phyloP scores from a whole-genome alignment of 1,284 basidiomycete genomes.

The Moniliophthora roreri region DNA sequence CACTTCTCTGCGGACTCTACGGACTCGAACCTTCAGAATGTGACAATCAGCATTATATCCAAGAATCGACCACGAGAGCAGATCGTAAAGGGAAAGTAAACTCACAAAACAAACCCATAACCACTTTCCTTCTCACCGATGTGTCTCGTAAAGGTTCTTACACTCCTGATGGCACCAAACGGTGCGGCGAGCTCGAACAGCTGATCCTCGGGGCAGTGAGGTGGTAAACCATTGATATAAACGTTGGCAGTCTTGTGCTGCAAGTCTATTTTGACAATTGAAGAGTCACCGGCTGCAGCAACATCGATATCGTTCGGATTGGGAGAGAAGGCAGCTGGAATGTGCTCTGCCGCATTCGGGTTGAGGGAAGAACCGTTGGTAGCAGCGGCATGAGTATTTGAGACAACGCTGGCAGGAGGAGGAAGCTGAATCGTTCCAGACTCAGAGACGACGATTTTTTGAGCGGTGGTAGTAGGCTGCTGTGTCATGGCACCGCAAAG shows the following conservation, averaged over 20 bases:
- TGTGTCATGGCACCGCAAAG: neutral
- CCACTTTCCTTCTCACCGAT: conserved; percentile 64
- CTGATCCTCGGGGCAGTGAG: conserved; percentile 62
- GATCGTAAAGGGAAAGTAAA: too few species aligned
- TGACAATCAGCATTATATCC: too few species aligned
- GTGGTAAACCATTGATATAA: conserved; percentile 68
- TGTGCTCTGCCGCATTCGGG: conserved; percentile 11
- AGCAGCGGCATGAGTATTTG: neutral
- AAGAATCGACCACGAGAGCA: too few species aligned
- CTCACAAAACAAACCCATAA: conserved; percentile 80
- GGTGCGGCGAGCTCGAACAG: conserved; percentile 54
- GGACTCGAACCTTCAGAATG: conserved; percentile 51
- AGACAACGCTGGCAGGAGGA: neutral
- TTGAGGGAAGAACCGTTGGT: conserved; percentile 3
- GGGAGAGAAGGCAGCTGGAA: conserved; percentile 1
- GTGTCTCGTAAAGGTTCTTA: conserved; percentile 63
- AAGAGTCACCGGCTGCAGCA: neutral
- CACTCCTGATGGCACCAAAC: conserved; percentile 58
- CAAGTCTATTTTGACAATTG: neutral
- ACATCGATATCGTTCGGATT: neutral
- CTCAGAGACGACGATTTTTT: neutral
- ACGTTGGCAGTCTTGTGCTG: conserved; percentile 54
- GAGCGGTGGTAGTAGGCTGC: neutral
- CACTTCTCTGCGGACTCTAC: conserved; percentile 68
- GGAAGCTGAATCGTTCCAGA: neutral